These are phyloP conservation scores for Trametes maxima DNA, from an alignment of 768 basidiomycete genomes.

Conservation along the genomic window DNA sequence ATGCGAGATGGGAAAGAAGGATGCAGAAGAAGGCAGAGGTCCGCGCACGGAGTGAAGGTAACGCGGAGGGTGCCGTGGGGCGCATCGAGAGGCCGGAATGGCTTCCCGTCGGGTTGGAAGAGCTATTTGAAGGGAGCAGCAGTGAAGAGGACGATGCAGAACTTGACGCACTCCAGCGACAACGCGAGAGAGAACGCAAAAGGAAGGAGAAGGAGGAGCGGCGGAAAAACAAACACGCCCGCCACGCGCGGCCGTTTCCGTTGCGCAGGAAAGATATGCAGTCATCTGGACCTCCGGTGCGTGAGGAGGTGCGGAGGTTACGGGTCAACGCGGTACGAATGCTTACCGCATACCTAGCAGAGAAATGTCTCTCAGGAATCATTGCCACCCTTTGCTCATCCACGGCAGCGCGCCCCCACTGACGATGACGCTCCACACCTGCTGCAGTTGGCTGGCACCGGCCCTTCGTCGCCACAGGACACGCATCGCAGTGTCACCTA, in stretches of 20 bases:
- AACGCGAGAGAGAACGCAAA: not conserved
- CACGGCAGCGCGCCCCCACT: constrained; percentile 7
- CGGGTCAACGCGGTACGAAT: too few relatives aligned
- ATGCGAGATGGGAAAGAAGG: constrained; percentile 8
- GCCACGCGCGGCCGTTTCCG: constrained; percentile 15
- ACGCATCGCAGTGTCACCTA: constrained; percentile 10
- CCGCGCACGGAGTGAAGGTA: not conserved
- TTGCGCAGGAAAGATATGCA: constrained; percentile 13
- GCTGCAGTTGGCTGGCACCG: not conserved
- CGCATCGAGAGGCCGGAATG: not conserved
- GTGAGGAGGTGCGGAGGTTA: not conserved
- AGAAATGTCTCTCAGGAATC: not conserved
- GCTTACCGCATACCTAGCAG: not conserved
- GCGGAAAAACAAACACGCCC: constrained; percentile 9
- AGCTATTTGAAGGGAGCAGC: constrained; percentile 13
- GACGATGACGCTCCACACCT: not conserved
- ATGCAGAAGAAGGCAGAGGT: constrained; percentile 11
- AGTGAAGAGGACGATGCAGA: constrained; percentile 7
- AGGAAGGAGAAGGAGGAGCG: constrained; percentile 7
- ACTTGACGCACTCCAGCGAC: not conserved
- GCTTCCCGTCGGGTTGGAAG: constrained; percentile 13
- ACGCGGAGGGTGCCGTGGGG: not conserved
- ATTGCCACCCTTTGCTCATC: not conserved
- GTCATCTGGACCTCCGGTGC: not conserved
- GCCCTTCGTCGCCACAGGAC: not conserved